Evolutionary conservation across 768 basidiomycete species (phyloP), one percentile per base, ranked within the genome.

Genomic region (Gelatoporia subvermispora): DNA sequence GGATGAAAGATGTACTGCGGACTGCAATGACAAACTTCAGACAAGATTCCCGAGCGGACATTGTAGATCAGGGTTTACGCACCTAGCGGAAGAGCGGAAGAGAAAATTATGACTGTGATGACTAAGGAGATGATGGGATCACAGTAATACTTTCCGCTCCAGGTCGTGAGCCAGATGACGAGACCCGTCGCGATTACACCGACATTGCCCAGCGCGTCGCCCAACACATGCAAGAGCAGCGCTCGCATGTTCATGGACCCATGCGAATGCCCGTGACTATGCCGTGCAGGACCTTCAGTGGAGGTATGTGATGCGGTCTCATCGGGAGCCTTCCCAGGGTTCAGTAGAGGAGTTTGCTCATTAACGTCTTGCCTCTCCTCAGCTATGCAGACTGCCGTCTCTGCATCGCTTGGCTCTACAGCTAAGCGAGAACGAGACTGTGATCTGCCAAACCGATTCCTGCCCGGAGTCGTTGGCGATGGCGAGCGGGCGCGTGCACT

Each of bases 241-340:
- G 93, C 96, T n/a, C 75, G 86, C 94, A 98, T 97, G 68, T 98
- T 99, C 96, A 99, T 98, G 1, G 85, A 90, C 1, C 69, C 68
- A 18, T 59, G 59, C 20, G 57, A 50, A 39, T 59, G 59, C 3
- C 56, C 50, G 35, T 57, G 53, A 1, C 51, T 49, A 21, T 48
- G 52, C 15, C 47, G 48, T 17, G 47, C 48, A 18, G 49, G 50
- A 31, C 1, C 21, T 21, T 23, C 45, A 45, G 9, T 48, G 37
- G 11, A 35, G 10, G 50, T 50, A 23, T 55, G 51, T 17, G 59
- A 38, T 17, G 44, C 51, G 1, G 57, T 55, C 9, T 52, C 50
- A 1, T 45, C 47, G 40, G 49, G 41, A 8, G 46, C 21, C 16
- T 47, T 39, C 21, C 45, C 50, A 20, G 45, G 41, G 20, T 24